Conservation (phyloP, 345 rosid genomes). For the Linum trigynum region DNA sequence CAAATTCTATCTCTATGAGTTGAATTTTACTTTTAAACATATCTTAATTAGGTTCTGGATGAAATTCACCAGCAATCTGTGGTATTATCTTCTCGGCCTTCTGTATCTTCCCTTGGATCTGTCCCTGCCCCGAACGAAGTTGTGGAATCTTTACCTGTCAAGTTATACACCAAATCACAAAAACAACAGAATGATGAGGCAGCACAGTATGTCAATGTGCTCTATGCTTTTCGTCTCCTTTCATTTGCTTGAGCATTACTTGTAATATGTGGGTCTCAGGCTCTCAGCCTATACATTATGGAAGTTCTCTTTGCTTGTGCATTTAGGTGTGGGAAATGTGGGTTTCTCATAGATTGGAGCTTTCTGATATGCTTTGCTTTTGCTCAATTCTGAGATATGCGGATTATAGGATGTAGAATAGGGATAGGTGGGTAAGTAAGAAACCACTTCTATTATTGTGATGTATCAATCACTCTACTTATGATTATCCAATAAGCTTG, state of each 20-base stretch:
- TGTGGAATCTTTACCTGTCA: conserved; percentile 76
- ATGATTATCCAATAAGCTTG: no score
- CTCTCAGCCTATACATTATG: no score
- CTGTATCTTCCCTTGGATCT: conserved; percentile 85
- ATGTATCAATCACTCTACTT: no score
- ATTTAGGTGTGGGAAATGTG: no score
- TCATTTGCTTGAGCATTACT: background rate
- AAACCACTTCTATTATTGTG: no score
- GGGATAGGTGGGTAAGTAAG: no score
- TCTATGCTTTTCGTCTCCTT: conserved; percentile 1
- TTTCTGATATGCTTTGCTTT: no score
- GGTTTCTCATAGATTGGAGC: no score
- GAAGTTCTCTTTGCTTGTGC: no score
- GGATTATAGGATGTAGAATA: no score
- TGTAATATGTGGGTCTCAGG: no score
- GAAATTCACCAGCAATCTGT: conserved; percentile 98
- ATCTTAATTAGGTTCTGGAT: conserved; percentile 78
- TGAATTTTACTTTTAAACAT: conserved; percentile 13
- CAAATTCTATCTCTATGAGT: conserved; percentile 20
- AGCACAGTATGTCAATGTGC: conserved; percentile 48
- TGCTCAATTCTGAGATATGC: no score
- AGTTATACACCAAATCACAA: conserved; percentile 41
- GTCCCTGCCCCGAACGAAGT: conserved; percentile 87
- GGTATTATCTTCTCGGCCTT: conserved; percentile 77
- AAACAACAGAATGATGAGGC: conserved; percentile 61